Evolutionary conservation across 176 grass and related monocot species (phyloP).

Genomic region (Cenchrus purpureus): DNA sequence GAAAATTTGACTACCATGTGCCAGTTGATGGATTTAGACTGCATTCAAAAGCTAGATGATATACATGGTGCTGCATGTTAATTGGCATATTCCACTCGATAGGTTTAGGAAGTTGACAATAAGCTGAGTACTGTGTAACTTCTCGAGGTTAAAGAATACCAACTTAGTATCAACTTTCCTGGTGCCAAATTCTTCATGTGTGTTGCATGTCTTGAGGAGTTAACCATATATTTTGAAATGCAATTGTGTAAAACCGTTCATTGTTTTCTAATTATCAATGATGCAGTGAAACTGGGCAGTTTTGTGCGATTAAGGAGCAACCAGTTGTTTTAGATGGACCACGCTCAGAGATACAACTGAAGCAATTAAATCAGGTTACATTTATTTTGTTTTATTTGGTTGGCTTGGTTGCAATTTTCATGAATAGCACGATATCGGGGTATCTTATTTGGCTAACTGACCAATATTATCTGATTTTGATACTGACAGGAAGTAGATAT

Average conservation of each 20-base stretch:
- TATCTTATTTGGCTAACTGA: slow-evolving; percentile 10
- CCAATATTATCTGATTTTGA: slow-evolving; percentile 25
- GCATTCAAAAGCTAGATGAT: no score
- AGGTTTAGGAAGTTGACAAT: no score
- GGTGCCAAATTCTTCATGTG: no score
- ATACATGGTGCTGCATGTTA: no score
- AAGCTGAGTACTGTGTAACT: no score
- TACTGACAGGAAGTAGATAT: slow-evolving; percentile 60
- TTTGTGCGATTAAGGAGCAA: slow-evolving; percentile 88
- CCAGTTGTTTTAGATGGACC: slow-evolving; percentile 70
- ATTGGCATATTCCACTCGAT: no score
- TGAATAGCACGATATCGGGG: neutral
- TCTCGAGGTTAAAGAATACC: no score
- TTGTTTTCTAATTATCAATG: neutral
- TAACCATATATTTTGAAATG: neutral
- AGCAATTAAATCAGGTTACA: slow-evolving; percentile 65
- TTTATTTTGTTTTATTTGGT: neutral
- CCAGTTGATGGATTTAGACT: no score
- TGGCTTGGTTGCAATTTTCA: neutral
- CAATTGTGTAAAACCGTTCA: neutral
- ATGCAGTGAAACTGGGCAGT: slow-evolving; percentile 70
- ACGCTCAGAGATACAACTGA: slow-evolving; percentile 70
- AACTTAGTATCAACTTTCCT: no score
- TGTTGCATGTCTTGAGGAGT: no score
- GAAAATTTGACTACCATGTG: no score